Evolutionary conservation across 2,329 filamentous ascomycete species (phyloP), one percentile per base, ranked within the genome.

Genomic region (Neurospora crassa): DNA sequence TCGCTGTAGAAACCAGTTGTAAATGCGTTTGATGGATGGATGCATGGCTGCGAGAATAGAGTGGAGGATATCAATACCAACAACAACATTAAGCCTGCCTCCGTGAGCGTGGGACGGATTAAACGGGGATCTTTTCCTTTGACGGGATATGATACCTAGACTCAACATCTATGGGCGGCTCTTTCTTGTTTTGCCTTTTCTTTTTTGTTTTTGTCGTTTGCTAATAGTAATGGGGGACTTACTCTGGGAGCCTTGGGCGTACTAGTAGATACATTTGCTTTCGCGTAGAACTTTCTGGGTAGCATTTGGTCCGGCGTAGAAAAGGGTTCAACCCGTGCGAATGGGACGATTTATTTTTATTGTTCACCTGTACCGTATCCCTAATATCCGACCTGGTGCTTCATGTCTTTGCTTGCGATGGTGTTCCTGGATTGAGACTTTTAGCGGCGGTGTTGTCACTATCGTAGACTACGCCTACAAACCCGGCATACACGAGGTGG

Each of bases 141-240:
- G 42, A 24, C 68, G 40, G 40, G 70, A 43, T 42, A 42, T 76
- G 72, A 73, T 76, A 76, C 73, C 72, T 69, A 72, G 75, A 76
- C 79, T 81, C 79, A 81, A 81, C 79, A 74, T 80, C 78, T 74
- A 71, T 70, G 70, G 45, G 74, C 16, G 29, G 53, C 29, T 34
- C 1, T 34, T 5, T 34, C 3, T 34, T 11, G 4, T 5, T 18
- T 63, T 34, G n/a, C n/a, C 7, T 37, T 37, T 34, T 3, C 1
- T 34, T 34, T 63, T 34, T 63, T 14, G 1, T 63, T 34, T 0
- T 20, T 34, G 7, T 3, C 34, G 7, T 3, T 18, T 8, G 12
- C 47, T 59, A 63, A 63, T 63, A 40, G 12, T 67, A 42, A 10
- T 40, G 10, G 67, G 41, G 71, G 71, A 37, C 63, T 69, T 69